Percentiles rank a stretch among this genome's conserved stretches.
phyloP scores from a whole-genome alignment of 1,284 basidiomycete species.

The Cutaneotrichosporon dermatis region DNA sequence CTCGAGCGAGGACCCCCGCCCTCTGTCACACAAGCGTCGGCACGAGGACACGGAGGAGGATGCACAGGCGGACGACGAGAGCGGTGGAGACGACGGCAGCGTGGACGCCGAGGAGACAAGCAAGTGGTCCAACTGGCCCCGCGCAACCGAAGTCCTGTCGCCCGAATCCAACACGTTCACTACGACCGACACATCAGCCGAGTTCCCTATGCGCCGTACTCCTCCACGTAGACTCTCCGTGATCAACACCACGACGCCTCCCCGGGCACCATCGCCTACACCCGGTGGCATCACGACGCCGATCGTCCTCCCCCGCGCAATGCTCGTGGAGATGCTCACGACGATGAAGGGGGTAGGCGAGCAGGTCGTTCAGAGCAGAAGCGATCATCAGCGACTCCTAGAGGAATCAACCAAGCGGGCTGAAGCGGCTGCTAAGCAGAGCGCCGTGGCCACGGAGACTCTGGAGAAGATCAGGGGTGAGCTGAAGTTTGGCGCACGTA shows the following conservation, averaged over 20 bases:
- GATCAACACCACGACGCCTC: constrained; percentile 1
- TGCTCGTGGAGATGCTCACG: constrained; percentile 7
- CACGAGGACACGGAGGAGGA: constrained; percentile 3
- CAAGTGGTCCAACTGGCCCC: constrained; percentile 4
- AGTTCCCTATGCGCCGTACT: constrained; percentile 15
- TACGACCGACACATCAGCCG: constrained; percentile 13
- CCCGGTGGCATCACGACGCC: neutral
- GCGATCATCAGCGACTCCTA: neutral
- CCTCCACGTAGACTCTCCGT: constrained; percentile 9
- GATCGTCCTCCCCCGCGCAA: neutral
- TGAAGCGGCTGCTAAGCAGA: constrained; percentile 1
- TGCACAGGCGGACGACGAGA: neutral
- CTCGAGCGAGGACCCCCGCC: too few species aligned
- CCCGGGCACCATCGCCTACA: neutral
- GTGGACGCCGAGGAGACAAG: neutral
- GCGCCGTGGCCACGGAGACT: constrained; percentile 2
- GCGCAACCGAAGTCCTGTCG: neutral
- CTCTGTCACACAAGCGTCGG: constrained; percentile 4
- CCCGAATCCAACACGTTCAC: neutral
- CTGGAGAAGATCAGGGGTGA: constrained; percentile 12
- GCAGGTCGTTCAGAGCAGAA: constrained; percentile 6
- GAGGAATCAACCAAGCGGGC: constrained; percentile 5
- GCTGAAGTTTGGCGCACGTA: neutral
- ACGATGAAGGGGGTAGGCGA: constrained; percentile 10
- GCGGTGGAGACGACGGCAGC: neutral